Evolutionary conservation across 805 yeast genomes (phyloP).

Genomic region (Wickerhamiella australiensis): DNA sequence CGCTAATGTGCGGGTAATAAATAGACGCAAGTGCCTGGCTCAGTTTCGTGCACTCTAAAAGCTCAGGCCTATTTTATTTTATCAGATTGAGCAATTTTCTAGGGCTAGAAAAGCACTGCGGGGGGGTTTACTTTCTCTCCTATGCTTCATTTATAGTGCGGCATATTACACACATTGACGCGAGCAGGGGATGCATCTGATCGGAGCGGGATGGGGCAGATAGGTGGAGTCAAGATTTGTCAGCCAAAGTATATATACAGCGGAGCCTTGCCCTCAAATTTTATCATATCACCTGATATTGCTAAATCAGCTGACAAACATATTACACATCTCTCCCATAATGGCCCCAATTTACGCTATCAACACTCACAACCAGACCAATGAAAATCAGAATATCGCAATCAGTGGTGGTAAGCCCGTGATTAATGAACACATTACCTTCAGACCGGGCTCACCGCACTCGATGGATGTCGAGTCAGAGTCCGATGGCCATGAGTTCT

Average conservation of each 20-base stretch:
- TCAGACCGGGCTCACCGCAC: not conserved
- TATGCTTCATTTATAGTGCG: too few species aligned
- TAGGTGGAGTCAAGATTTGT: not conserved
- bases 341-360: not conserved
- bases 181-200: too few species aligned
- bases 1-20: too few species aligned
- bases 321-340: not conserved
- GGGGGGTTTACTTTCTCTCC: too few species aligned
- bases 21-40: too few species aligned
- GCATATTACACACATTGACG: too few species aligned
- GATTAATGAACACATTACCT: not conserved
- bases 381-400: not conserved
- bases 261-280: conserved; percentile 7
- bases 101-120: too few species aligned
- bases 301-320: not conserved
- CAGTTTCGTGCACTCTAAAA: too few species aligned
- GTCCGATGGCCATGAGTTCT: conserved; percentile 7
- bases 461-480: conserved; percentile 5
- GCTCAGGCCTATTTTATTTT: too few species aligned
- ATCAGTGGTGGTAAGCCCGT: not conserved
- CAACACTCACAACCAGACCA: not conserved
- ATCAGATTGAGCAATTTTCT: too few species aligned
- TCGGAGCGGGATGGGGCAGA: not conserved
- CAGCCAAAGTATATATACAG: not conserved
- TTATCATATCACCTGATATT: conserved; percentile 13